These are phyloP conservation scores for Wallacemonas rigidus DNA, from an alignment of 208 protist genomes.

Conservation along the genomic window DNA sequence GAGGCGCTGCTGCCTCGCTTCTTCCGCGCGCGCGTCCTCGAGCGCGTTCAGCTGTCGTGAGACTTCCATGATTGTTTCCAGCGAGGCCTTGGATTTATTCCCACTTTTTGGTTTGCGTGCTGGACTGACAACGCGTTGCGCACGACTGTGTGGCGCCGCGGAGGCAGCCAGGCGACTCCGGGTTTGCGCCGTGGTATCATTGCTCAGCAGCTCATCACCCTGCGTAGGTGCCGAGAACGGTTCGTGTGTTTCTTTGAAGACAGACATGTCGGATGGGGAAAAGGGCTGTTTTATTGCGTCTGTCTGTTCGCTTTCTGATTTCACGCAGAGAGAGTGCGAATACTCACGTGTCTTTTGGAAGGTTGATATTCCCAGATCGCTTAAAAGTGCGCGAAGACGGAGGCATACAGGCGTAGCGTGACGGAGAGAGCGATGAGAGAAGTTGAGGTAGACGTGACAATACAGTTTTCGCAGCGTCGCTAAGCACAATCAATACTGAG, in stretches of 20 bases:
- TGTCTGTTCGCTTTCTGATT: no score
- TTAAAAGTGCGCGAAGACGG: no score
- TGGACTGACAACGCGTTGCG: no score
- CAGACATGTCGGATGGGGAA: neutral
- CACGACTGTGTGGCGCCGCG: neutral
- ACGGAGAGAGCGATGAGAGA: no score
- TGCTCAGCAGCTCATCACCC: slow-evolving; percentile 15
- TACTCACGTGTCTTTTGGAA: no score
- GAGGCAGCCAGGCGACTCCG: slow-evolving; percentile 7
- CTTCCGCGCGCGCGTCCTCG: slow-evolving; percentile 8
- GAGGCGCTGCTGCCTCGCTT: neutral
- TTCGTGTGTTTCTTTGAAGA: slow-evolving; percentile 6
- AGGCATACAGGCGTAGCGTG: no score
- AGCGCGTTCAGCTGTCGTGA: slow-evolving; percentile 7
- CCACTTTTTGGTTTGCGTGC: slow-evolving; percentile 1
- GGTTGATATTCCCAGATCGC: no score
- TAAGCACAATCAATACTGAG: no score
- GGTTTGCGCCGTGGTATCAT: slow-evolving; percentile 6
- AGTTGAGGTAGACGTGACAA: no score
- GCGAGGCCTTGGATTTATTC: slow-evolving; percentile 9
- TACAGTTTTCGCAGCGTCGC: no score
- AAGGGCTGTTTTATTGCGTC: no score
- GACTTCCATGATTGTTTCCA: slow-evolving; percentile 11
- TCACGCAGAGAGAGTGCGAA: no score
- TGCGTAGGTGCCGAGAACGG: neutral